Evolutionary conservation across 768 basidiomycete genomes (phyloP), one percentile per base, ranked within the genome.

Genomic region (Rhodotorula babjevae): DNA sequence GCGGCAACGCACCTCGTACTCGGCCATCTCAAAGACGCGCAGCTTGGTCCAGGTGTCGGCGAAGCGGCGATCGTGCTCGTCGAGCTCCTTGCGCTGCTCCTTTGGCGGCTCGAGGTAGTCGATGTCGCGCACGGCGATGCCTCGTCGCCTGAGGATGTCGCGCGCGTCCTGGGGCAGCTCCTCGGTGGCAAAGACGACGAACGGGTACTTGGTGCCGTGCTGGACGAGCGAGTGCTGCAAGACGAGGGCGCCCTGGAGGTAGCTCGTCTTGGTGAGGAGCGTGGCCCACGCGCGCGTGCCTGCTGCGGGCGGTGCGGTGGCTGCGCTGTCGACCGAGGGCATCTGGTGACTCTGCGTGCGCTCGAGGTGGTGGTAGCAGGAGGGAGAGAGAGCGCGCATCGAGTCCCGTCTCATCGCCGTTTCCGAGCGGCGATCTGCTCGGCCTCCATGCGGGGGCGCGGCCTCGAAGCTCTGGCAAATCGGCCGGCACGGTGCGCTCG

Each of bases 131-230:
- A 86, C 84, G 25, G 61, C 68, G 76, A 94, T 88, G 2, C 84
- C 85, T 15, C 84, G 82, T 59, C 83, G 83, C 36, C 76, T 71
- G 46, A 98, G 84, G 56, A 87, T 78, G 46, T 81, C 81, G 61
- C 84, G 84, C 19, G 84, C 85, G 31, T 85, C 83, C 44, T 83
- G 70, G 8, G 87, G 83, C 42, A 93, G 79, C 3, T 83, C 78
- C 10, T 87, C 82, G 1, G 91, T 90, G 50, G 86, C 85, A 87
- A 93, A 90, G 50, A 89, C 89, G 57, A 92, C 84, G 27, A 93
- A 83, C n/a, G 90, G 87, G 80, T 91, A 92, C 71, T 83, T 83
- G 25, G 88, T 87, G 25, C 84, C 80, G 47, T 87, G 86, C 21
- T 83, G 68, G 52, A 82, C 82, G 58, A 90, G 82, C 42, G 86